A percentile compares a stretch with the other conserved stretches of the same genome.
Conservation (phyloP, 2,329 filamentous ascomycete genomes). For the Amylocarpus encephaloides region DNA sequence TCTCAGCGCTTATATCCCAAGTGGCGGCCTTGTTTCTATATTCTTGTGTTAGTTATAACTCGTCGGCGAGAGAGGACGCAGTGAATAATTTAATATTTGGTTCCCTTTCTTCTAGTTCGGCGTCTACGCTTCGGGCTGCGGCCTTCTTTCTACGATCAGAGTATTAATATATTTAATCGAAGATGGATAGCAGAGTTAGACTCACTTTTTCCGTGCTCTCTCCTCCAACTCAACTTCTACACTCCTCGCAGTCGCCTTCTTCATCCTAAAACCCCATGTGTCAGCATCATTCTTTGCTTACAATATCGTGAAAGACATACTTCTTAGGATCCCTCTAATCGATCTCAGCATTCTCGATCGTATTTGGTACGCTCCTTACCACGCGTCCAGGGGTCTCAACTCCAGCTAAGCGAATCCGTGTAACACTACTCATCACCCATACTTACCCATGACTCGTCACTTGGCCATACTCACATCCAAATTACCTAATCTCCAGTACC, state of each 20-base stretch:
- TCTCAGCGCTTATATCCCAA: background rate
- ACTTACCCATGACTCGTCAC: no score
- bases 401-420: background rate
- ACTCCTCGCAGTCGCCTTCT: background rate
- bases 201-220: background rate
- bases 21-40: background rate
- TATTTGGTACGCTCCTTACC: background rate
- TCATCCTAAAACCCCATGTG: background rate
- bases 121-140: no score
- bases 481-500: no score
- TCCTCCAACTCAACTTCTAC: background rate
- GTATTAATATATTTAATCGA: no score
- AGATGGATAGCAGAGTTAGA: no score
- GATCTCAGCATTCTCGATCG: background rate
- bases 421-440: no score
- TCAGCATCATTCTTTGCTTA: background rate
- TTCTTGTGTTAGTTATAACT: no score
- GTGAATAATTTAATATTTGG: background rate
- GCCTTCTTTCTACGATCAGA: no score
- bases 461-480: no score
- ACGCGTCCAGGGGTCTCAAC: slow-evolving; percentile 4
- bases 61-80: no score
- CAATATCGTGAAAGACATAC: no score
- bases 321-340: background rate
- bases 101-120: background rate